A percentile compares a stretch with the other conserved stretches of the same genome.
Evolutionary conservation across 2,329 filamentous ascomycete genomes (phyloP).

Genomic region (Xylaria sp.): DNA sequence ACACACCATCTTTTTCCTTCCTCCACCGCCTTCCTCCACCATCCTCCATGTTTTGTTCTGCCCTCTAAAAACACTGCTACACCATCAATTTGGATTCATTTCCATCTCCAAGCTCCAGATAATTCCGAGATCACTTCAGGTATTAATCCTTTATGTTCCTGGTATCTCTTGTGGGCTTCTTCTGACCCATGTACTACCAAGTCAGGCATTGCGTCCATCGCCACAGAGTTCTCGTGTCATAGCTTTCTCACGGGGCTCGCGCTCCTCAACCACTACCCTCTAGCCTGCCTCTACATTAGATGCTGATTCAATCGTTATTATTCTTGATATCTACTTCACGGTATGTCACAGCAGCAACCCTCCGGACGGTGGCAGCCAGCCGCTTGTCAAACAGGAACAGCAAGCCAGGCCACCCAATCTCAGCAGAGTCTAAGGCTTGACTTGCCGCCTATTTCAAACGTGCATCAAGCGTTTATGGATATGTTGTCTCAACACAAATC

Average conservation of each 20-base stretch:
- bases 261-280: neutral
- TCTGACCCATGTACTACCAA: neutral
- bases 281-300: neutral
- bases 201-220: constrained; percentile 1
- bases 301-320: neutral
- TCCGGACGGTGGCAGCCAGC: neutral
- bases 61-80: neutral
- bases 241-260: neutral
- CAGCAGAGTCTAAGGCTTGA: constrained; percentile 25
- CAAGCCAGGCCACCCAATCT: neutral
- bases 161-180: neutral
- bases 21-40: neutral
- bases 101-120: neutral
- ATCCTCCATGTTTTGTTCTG: constrained; percentile 9
- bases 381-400: neutral
- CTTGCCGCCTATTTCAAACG: constrained; percentile 35
- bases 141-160: neutral
- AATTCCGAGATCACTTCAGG: neutral
- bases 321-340: neutral
- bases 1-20: constrained; percentile 8
- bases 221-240: neutral
- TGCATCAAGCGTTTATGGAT: constrained; percentile 40
- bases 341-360: constrained; percentile 10
- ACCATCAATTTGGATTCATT: constrained; percentile 2
- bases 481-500: constrained; percentile 30